These are phyloP conservation scores for Nidularia sp. DNA, from an alignment of 768 basidiomycete genomes.

Conservation along the genomic window DNA sequence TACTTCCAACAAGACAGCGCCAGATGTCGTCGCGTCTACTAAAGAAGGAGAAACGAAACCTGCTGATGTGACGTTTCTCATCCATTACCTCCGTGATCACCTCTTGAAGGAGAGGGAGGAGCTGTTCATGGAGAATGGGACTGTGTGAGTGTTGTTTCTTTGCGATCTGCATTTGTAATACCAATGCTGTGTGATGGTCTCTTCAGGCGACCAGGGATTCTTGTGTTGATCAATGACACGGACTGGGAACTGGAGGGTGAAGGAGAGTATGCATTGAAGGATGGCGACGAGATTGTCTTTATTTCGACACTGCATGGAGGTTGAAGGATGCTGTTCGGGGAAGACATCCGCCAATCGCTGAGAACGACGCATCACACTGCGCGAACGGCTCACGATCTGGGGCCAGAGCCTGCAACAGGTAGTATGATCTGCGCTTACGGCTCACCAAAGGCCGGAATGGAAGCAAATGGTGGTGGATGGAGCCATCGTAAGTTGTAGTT, in stretches of 20 bases:
- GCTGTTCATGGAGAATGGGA: slow-evolving; percentile 83
- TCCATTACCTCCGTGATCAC: slow-evolving; percentile 72
- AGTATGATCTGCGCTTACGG: no score
- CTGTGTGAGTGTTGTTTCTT: slow-evolving; percentile 58
- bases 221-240: slow-evolving; percentile 94
- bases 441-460: no score
- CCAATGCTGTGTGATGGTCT: not conserved
- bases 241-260: slow-evolving; percentile 99
- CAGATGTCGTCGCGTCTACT: slow-evolving; percentile 3
- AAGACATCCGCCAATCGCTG: no score
- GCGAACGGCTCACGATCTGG: no score
- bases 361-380: no score
- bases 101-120: slow-evolving; percentile 83
- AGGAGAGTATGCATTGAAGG: slow-evolving; percentile 73
- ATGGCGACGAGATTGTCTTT: slow-evolving; percentile 89
- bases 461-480: no score
- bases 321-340: slow-evolving; percentile 17
- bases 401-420: no score
- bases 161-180: not conserved
- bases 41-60: slow-evolving; percentile 28
- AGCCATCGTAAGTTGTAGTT: no score
- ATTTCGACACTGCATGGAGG: slow-evolving; percentile 96
- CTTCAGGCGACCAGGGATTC: slow-evolving; percentile 88
- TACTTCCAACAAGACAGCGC: slow-evolving; percentile 23
- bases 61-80: slow-evolving; percentile 70